Base-by-base conservation (phyloP, 2,329 filamentous ascomycete species). In the Aquanectria penicillioides region DNA sequence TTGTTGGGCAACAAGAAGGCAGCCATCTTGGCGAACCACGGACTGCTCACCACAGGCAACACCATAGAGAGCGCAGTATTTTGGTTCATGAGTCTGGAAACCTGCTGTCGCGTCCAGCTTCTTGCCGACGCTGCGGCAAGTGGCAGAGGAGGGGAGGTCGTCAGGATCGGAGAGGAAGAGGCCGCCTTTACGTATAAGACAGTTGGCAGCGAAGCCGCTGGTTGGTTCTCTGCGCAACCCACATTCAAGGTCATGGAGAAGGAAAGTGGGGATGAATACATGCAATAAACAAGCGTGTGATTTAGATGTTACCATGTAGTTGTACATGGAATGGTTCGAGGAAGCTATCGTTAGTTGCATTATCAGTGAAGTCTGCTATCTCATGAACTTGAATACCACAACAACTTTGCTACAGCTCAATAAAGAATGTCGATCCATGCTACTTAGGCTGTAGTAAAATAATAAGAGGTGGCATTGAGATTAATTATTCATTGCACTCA, bases 61-160 rank as follows among this genome's bases (percentile, higher is more conserved):
- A 47, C 41, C 5, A 50, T 59, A 3, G 56, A 59, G 36, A 40
- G 31, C 9, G 11, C 49, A 4, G 41, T 53, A 6, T 59, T 53
- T n/a, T 59, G 56, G 56, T 59, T 53, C 28, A 52, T 53, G 48
- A 51, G 40, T 18, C 29, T 59, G 5, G 56, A 59, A n/a, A 51
- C 41, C 15, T 59, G 56, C 36, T 59, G 56, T 25, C 56, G 48
- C 6, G 48, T 51, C n/a, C 56, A 59, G n/a, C 28, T 59, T 6
- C 26, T 59, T 15, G 56, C 56, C 2, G 56, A 59, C 13, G 56
- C 56, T 2, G 49, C 49, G 4, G 40, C 56, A 5, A 43, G 38
- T 8, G 56, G 56, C 7, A 37, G 54, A n/a, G 54, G 54, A 10
- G 47, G 31, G 3, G 23, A 46, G 11, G 28, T 47, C 6, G 15